phyloP scores from a whole-genome alignment of 1,284 basidiomycete species.

The Ustilago tritici region DNA sequence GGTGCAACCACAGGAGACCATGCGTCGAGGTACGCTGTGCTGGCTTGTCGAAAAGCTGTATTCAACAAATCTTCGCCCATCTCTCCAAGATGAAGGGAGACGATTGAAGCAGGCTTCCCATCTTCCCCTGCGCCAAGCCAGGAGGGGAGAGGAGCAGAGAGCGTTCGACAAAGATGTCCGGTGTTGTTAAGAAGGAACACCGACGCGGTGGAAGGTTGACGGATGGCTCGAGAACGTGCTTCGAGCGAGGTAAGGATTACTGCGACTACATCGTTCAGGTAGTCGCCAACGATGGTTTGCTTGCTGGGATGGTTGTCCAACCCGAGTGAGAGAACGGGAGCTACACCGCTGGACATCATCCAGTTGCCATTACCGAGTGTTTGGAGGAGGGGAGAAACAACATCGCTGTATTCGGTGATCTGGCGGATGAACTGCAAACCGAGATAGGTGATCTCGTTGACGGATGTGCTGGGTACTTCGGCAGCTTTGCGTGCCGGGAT shows the following conservation, averaged over 20 bases:
- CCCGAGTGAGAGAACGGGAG: constrained; percentile 57
- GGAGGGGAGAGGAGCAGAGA: constrained; percentile 35
- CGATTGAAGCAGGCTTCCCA: constrained; percentile 26
- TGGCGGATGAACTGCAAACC: constrained; percentile 60
- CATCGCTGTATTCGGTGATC: constrained; percentile 62
- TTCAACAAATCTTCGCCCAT: constrained; percentile 56
- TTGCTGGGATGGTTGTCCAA: constrained; percentile 47
- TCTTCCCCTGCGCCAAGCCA: constrained; percentile 33
- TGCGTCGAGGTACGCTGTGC: constrained; percentile 61
- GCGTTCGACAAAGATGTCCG: constrained; percentile 47
- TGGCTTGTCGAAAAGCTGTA: constrained; percentile 55
- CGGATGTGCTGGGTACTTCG: constrained; percentile 60
- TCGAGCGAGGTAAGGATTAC: constrained; percentile 56
- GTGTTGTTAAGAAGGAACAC: constrained; percentile 66
- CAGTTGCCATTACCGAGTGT: constrained; percentile 62
- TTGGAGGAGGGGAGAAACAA: constrained; percentile 55
- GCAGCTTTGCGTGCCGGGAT: constrained; percentile 59
- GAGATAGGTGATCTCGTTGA: constrained; percentile 66
- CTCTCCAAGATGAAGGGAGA: constrained; percentile 49
- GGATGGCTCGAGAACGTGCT: constrained; percentile 56
- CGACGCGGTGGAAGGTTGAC: constrained; percentile 58
- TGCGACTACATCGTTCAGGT: constrained; percentile 58
- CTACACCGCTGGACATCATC: constrained; percentile 61
- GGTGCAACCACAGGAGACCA: constrained; percentile 62
- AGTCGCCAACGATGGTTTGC: constrained; percentile 51